These are phyloP conservation scores for Lactarius indigo DNA, from an alignment of 768 basidiomycete genomes.

Conservation along the genomic window DNA sequence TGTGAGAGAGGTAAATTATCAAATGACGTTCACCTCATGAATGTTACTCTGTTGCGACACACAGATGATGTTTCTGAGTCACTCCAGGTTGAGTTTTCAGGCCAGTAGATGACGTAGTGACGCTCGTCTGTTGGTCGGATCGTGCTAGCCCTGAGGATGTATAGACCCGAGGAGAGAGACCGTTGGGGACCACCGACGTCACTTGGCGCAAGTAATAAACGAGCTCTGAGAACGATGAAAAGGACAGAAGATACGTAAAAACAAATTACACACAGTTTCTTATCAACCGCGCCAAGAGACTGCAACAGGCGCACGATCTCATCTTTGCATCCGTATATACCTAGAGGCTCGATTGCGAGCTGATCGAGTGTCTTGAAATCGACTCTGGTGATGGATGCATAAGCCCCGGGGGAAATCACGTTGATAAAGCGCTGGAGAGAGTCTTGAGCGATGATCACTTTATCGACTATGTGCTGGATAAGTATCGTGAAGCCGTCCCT, in stretches of 20 bases:
- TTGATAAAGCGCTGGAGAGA: slow-evolving; percentile 49
- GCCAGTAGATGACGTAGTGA: slow-evolving; percentile 57
- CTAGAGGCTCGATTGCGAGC: slow-evolving; percentile 45
- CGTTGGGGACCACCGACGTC: slow-evolving; percentile 25
- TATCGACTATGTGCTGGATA: slow-evolving; percentile 42
- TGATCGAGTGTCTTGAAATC: slow-evolving; percentile 52
- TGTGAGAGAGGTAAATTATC: not conserved
- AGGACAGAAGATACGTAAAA: not conserved
- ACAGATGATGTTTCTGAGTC: slow-evolving; percentile 45
- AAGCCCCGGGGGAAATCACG: slow-evolving; percentile 46
- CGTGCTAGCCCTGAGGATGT: slow-evolving; percentile 34
- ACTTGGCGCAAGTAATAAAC: slow-evolving; percentile 21
- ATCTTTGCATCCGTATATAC: slow-evolving; percentile 53
- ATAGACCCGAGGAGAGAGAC: slow-evolving; percentile 48
- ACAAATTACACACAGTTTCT: slow-evolving; percentile 36
- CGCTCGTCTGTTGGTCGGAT: slow-evolving; percentile 26
- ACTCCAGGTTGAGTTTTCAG: slow-evolving; percentile 56
- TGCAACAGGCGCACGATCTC: slow-evolving; percentile 47
- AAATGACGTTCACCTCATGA: slow-evolving; percentile 47
- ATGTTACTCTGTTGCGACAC: slow-evolving; percentile 51
- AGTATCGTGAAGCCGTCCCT: not conserved
- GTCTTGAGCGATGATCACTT: slow-evolving; percentile 55
- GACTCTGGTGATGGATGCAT: slow-evolving; percentile 49
- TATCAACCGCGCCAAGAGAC: slow-evolving; percentile 36
- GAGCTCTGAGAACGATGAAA: slow-evolving; percentile 18